phyloP scores from a whole-genome alignment of 495 filamentous ascomycete species.

The Hypoxylon rickii region DNA sequence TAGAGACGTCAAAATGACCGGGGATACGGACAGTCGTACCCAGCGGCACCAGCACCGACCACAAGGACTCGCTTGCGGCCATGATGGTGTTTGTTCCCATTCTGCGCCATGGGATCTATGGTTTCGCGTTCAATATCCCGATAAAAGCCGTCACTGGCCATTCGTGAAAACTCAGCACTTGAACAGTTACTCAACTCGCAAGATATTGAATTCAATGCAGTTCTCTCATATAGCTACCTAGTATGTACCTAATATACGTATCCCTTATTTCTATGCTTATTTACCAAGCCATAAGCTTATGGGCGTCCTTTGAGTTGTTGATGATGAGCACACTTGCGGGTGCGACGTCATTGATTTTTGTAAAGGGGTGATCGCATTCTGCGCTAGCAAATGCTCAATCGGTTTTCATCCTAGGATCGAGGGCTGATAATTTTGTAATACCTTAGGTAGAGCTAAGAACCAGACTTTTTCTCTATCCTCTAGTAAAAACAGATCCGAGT shows the following conservation, averaged over 20 bases:
- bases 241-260: no score
- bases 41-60: conserved; percentile 68
- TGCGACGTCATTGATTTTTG: conserved; percentile 24
- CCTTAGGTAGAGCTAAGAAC: no score
- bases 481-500: no score
- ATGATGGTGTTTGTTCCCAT: conserved; percentile 10
- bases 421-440: no score
- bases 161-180: no score
- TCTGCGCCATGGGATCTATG: conserved; percentile 17
- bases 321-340: conserved; percentile 23
- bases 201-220: background rate
- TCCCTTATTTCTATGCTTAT: background rate
- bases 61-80: conserved; percentile 58
- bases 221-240: no score
- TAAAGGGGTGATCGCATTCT: background rate
- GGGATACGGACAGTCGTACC: conserved; percentile 30
- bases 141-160: conserved; percentile 9
- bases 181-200: background rate
- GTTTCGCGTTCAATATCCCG: conserved; percentile 16
- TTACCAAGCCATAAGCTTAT: background rate
- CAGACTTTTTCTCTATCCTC: no score
- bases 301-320: background rate
- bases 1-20: background rate
- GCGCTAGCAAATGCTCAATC: background rate
- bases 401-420: background rate